phyloP scores from a whole-genome alignment of 2,329 filamentous ascomycete species.

The Alternaria brassicicola region DNA sequence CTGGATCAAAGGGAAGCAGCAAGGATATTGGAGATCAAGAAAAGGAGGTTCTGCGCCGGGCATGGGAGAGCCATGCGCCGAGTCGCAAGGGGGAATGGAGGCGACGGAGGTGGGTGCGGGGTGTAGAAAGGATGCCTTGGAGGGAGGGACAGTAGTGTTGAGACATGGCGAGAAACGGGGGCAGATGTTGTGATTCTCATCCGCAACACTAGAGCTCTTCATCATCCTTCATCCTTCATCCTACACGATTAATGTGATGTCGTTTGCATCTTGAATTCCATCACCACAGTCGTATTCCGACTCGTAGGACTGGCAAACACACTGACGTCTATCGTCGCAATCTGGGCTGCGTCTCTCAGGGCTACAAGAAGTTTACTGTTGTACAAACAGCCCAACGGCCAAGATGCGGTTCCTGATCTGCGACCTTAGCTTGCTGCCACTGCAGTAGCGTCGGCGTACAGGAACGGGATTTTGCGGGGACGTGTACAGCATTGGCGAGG shows the following conservation, averaged over 20 bases:
- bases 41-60: conserved; percentile 35
- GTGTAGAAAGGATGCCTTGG: conserved; percentile 43
- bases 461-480: conserved; percentile 1
- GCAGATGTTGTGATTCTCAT: background rate
- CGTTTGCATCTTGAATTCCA: background rate
- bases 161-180: background rate
- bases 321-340: background rate
- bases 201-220: background rate
- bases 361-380: background rate
- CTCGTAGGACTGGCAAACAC: background rate
- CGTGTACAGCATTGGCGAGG: background rate
- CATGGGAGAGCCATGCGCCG: conserved; percentile 40
- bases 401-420: conserved; percentile 15
- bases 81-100: conserved; percentile 48
- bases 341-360: background rate
- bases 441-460: conserved; percentile 14
- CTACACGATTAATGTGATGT: background rate
- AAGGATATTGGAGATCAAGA: conserved; percentile 36
- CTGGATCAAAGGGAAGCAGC: conserved; percentile 19
- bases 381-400: background rate
- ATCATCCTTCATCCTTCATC: background rate
- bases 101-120: conserved; percentile 45
- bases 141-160: conserved; percentile 5
- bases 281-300: background rate
- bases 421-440: conserved; percentile 3